Conservation (phyloP, 2,329 filamentous ascomycete species). For the Lecanicillium sp. region DNA sequence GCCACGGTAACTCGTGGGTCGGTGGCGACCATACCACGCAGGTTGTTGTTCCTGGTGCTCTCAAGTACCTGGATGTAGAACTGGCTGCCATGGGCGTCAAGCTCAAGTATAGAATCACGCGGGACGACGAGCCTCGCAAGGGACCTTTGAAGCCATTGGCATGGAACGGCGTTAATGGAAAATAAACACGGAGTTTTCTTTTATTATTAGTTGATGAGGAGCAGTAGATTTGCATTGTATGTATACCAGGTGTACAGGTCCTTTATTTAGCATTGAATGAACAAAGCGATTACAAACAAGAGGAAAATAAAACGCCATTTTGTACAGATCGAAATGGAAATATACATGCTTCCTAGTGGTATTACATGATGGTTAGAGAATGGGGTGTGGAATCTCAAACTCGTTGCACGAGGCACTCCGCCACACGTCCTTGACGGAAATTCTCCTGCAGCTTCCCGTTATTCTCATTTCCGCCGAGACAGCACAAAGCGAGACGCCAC, state of each 20-base stretch:
- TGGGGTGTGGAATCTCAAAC: too few species aligned
- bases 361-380: too few species aligned
- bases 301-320: too few species aligned
- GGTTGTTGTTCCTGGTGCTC: constrained; percentile 84
- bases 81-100: constrained; percentile 93
- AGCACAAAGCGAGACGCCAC: too few species aligned
- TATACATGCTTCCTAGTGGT: too few species aligned
- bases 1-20: constrained; percentile 71
- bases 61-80: constrained; percentile 92
- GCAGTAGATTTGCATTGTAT: neutral
- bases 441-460: too few species aligned
- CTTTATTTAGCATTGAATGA: constrained; percentile 4
- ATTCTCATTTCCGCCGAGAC: too few species aligned
- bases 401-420: too few species aligned
- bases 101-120: constrained; percentile 67
- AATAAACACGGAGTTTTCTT: constrained; percentile 1
- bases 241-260: constrained; percentile 4
- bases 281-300: constrained; percentile 2
- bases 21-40: constrained; percentile 87
- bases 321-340: too few species aligned
- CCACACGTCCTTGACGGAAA: too few species aligned
- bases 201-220: constrained; percentile 2
- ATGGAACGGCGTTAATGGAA: constrained; percentile 9
- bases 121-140: constrained; percentile 56
- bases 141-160: constrained; percentile 36